A percentile compares a stretch with the other conserved stretches of the same genome.
phyloP scores from a whole-genome alignment of 2,329 filamentous ascomycete genomes.

The Pseudogymnoascus pannorum region DNA sequence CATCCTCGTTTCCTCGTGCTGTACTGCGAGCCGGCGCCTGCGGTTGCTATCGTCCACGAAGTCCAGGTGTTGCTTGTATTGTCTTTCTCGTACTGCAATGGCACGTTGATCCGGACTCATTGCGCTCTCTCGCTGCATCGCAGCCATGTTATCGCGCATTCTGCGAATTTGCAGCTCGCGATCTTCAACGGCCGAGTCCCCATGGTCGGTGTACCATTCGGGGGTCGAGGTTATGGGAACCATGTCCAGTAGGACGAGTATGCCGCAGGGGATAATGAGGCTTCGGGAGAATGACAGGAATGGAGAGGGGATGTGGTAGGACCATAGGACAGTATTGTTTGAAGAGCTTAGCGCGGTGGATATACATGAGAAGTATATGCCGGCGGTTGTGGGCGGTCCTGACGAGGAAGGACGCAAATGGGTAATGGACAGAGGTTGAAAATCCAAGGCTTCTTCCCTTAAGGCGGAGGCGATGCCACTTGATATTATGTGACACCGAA shows the following conservation, averaged over 20 bases:
- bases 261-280: constrained; percentile 50
- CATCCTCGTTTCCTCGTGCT: constrained; percentile 39
- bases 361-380: constrained; percentile 50
- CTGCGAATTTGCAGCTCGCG: constrained; percentile 33
- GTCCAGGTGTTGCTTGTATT: constrained; percentile 36
- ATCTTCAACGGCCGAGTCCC: constrained; percentile 30
- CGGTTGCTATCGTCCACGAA: constrained; percentile 42
- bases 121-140: constrained; percentile 37
- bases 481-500: constrained; percentile 5
- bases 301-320: constrained; percentile 49
- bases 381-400: constrained; percentile 25
- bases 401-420: constrained; percentile 18
- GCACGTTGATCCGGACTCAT: constrained; percentile 38
- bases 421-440: constrained; percentile 16
- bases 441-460: constrained; percentile 5
- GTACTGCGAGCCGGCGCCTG: constrained; percentile 31
- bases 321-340: constrained; percentile 51
- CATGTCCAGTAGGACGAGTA: constrained; percentile 47
- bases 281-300: constrained; percentile 43
- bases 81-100: constrained; percentile 35
- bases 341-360: constrained; percentile 49
- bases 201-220: constrained; percentile 43
- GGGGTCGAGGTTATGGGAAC: constrained; percentile 46
- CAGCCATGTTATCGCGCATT: constrained; percentile 35
- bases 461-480: not conserved